Base-by-base conservation (phyloP, 805 yeast species). In the Myxozyma sirexii region DNA sequence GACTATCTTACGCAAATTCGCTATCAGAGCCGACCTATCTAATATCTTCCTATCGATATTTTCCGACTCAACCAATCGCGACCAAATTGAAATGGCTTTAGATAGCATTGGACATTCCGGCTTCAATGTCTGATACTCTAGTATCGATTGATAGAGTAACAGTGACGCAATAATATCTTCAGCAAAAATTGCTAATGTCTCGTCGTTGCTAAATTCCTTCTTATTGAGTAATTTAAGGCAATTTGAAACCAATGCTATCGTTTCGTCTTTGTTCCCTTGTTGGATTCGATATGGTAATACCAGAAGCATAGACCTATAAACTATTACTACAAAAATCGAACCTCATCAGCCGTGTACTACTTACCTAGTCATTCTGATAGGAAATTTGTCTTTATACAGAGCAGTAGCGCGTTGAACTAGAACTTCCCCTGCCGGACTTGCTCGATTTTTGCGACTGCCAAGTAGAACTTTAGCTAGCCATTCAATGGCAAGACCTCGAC, bases 401-500 rank as follows among this genome's bases (percentile, higher is more conserved):
- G 21, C 31, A 10, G 24, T 24, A 4, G 35, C 31, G 3, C 21
- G 42, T 1, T 23, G 19, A 24, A 48, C 39, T 3, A 48, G 43
- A 12, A 13, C 21, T n/a, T 48, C 53, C 17, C 33, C 33, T 7
- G 23, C 15, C 19, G 26, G 12, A 19, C 17, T 26, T 1, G 41
- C 19, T 13, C 27, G 23, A 1, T 38, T 17, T 15, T 44, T 51
- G n/a, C 59, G 39, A 13, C 44, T 23, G 21, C 52, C 19, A 13
- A 49, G n/a, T 23, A 62, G 42, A 13, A 48, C n/a, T 17, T 31
- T 19, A 12, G 55, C 23, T 6, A 44, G 12, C 62, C 62, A 57
- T 27, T 61, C 64, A 13, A 61, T 23, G 13, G 54, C 33, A 17
- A 54, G n/a, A 2, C 63, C 64, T 38, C 49, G 35, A 26, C 45